These are phyloP conservation scores for Colletotrichum sp. DNA, from an alignment of 2,329 filamentous ascomycete species.

Conservation along the genomic window DNA sequence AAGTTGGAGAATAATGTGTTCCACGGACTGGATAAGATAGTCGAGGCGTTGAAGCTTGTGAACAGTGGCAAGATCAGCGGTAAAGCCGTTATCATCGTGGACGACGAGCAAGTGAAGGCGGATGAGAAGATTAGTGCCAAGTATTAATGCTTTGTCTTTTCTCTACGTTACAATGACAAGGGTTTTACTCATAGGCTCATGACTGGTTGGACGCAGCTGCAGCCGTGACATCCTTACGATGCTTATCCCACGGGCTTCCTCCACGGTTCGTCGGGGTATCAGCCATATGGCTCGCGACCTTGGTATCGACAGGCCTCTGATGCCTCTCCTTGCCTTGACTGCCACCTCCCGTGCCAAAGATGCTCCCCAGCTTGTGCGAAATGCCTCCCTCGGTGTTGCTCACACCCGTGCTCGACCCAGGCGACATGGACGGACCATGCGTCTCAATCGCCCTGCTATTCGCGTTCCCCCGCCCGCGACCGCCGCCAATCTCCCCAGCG, in stretches of 20 bases:
- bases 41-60: conserved; percentile 53
- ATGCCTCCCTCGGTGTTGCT: neutral
- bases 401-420: neutral
- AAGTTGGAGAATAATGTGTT: conserved; percentile 56
- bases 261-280: conserved; percentile 21
- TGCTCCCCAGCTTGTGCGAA: conserved; percentile 20
- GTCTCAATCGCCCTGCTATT: conserved; percentile 32
- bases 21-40: conserved; percentile 55
- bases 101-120: conserved; percentile 39
- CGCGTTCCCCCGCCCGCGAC: conserved; percentile 30
- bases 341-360: conserved; percentile 30
- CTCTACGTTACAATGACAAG: neutral
- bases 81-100: conserved; percentile 59
- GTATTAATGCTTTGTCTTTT: neutral
- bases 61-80: conserved; percentile 58
- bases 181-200: neutral
- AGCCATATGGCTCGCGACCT: conserved; percentile 10
- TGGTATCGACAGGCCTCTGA: conserved; percentile 9
- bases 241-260: conserved; percentile 19
- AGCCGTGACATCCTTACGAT: conserved; percentile 14
- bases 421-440: too few relatives aligned
- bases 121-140: neutral
- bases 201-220: neutral
- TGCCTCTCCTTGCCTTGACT: conserved; percentile 11
- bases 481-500: conserved; percentile 36